phyloP scores from a whole-genome alignment of 805 yeast genomes.

The Saccharomyces kudriavzevii region DNA sequence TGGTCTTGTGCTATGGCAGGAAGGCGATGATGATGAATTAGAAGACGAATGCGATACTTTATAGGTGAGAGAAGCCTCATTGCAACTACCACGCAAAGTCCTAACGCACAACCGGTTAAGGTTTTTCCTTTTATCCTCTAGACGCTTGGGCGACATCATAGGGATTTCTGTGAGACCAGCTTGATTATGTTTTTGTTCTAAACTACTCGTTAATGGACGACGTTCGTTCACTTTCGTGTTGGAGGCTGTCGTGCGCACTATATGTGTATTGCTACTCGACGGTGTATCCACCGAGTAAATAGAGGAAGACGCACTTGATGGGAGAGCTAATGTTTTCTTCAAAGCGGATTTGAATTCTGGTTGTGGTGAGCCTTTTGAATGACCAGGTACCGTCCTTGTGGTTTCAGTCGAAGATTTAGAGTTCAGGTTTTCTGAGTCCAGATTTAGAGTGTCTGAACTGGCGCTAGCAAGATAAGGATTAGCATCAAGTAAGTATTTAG shows the following conservation, averaged over 20 bases:
- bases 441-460: not conserved
- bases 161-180: not conserved
- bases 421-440: not conserved
- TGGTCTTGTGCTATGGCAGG: not conserved
- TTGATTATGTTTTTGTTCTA: not conserved
- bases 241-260: slow-evolving; percentile 67
- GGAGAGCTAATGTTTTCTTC: slow-evolving; percentile 26
- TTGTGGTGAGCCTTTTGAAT: not conserved
- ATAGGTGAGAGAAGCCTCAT: not conserved
- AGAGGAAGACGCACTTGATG: slow-evolving; percentile 11
- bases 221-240: slow-evolving; percentile 65
- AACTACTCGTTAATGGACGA: not conserved
- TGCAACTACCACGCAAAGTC: not conserved
- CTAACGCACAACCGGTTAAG: not conserved
- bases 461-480: slow-evolving; percentile 19
- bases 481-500: slow-evolving; percentile 40
- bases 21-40: not conserved
- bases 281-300: slow-evolving; percentile 12
- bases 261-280: slow-evolving; percentile 55
- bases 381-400: not conserved
- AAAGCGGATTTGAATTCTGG: slow-evolving; percentile 37
- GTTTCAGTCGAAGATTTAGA: not conserved
- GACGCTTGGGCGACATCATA: not conserved
- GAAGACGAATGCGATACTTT: not conserved
- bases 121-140: not conserved